Evolutionary conservation across 2,329 filamentous ascomycete species (phyloP).

Genomic region (Trichophyton rubrum): DNA sequence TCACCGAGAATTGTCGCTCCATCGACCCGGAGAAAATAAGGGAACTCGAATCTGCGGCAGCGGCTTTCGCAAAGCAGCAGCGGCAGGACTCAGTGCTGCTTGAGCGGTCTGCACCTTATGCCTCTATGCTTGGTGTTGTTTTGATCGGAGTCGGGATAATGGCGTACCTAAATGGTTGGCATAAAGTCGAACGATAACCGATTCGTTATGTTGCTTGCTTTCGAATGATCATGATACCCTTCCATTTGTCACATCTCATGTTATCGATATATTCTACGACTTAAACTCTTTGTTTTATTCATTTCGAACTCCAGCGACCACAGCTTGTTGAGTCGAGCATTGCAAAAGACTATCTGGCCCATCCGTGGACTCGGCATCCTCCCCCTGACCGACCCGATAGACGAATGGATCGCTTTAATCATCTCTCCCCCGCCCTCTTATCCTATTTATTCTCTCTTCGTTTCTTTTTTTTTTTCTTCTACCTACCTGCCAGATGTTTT

Average conservation of each 20-base stretch:
- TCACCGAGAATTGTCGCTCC: background rate
- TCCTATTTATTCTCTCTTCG: background rate
- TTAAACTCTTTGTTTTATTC: background rate
- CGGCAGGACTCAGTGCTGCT: constrained; percentile 27
- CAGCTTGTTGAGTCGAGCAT: constrained; percentile 3
- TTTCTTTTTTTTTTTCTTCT: background rate
- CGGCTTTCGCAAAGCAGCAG: constrained; percentile 27
- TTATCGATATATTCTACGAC: constrained; percentile 4
- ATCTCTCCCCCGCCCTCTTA: background rate
- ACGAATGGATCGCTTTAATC: background rate
- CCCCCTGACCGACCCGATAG: background rate
- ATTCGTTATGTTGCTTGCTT: constrained; percentile 3
- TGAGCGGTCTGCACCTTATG: constrained; percentile 56
- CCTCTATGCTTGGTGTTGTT: constrained; percentile 71
- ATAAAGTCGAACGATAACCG: constrained; percentile 36
- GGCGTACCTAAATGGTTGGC: constrained; percentile 78
- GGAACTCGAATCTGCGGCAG: constrained; percentile 29
- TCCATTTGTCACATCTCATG: constrained; percentile 1
- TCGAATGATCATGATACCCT: constrained; percentile 3
- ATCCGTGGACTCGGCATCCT: background rate
- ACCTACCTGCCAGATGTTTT: background rate
- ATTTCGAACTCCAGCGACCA: background rate
- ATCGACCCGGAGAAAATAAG: constrained; percentile 15
- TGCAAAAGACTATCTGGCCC: background rate
- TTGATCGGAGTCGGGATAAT: constrained; percentile 70